Conservation (phyloP, 768 basidiomycete genomes). For the Amyloporia xantha region DNA sequence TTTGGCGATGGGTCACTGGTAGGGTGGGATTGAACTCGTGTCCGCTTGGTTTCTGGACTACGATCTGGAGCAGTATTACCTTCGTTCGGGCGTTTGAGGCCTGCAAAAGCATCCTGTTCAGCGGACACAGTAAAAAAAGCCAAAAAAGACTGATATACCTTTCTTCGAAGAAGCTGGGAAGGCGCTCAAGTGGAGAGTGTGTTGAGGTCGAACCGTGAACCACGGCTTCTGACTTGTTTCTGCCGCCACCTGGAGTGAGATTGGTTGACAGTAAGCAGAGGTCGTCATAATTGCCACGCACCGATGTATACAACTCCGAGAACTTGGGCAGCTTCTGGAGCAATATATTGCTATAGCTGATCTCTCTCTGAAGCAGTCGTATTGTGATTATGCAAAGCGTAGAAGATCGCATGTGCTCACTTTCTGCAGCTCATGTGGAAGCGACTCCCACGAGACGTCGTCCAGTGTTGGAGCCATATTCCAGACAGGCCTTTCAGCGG, state of each 20-base stretch:
- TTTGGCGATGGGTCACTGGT: neutral
- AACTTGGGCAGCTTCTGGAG: constrained; percentile 41
- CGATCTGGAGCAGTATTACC: constrained; percentile 1
- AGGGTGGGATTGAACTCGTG: neutral
- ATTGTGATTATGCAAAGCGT: neutral
- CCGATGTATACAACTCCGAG: constrained; percentile 43
- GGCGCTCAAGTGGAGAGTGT: constrained; percentile 42
- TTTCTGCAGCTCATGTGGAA: constrained; percentile 58
- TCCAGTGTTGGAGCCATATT: constrained; percentile 32
- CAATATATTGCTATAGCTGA: constrained; percentile 47
- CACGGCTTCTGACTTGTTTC: constrained; percentile 40
- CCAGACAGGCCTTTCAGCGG: constrained; percentile 44
- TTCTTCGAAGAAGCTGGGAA: constrained; percentile 33
- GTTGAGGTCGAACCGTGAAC: constrained; percentile 44
- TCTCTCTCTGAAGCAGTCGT: constrained; percentile 47
- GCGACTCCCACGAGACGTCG: constrained; percentile 47
- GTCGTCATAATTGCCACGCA: constrained; percentile 23
- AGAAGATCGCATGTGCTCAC: constrained; percentile 25
- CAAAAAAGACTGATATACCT: constrained; percentile 20
- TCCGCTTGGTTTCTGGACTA: constrained; percentile 12
- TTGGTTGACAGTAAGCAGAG: neutral
- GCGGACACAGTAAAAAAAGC: neutral
- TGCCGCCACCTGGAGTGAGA: constrained; percentile 28
- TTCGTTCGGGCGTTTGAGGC: constrained; percentile 11
- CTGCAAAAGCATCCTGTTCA: too few relatives aligned